Base-by-base conservation (phyloP, 2,329 filamentous ascomycete species). In the Stagonosporopsis chrysanthemi region DNA sequence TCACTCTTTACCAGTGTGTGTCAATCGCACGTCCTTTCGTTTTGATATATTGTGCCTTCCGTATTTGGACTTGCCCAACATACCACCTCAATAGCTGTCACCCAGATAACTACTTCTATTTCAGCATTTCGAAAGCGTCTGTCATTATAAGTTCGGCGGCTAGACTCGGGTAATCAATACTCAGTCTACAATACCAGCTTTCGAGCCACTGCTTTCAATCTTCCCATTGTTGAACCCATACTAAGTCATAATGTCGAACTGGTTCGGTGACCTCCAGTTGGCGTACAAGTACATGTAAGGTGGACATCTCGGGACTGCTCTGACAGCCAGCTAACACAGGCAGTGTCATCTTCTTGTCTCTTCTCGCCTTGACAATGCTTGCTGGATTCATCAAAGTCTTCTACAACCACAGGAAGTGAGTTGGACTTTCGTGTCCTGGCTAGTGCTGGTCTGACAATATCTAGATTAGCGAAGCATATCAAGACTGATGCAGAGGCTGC, bases 261-360 rank as follows among this genome's bases (percentile, higher is more conserved):
- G 71, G 73, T 76, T 76, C 49, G 74, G 71, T 22, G 52, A 70
- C 29, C 54, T 76, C 38, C 62, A 73, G 48, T 62, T 76, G 65
- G 73, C 71, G 28, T 77, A 75, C 68, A 76, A 76, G 58, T 76
- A 73, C 55, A 64, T 66, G 75, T 76, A 65, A 52, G 73, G 61
- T 11, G 3, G 11, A 43, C 1, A 38, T 12, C 14, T 33, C n/a
- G 1, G 12, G 11, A 8, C 2, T 17, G 14, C 19, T 15, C 6
- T 7, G 26, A 45, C 33, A 31, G 19, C 38, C 52, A n/a, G 61
- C 61, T 60, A 31, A 69, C 55, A 15, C 6, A 2, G 22, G 7
- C 29, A 78, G 76, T 51, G 46, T 77, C 38, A 68, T 77, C 15
- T 77, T 78, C 54, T 54, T 67, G 17, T 50, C 45, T 24, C 61